Conservation (phyloP, 306 rosid genomes). For the Lagenaria siceraria region DNA sequence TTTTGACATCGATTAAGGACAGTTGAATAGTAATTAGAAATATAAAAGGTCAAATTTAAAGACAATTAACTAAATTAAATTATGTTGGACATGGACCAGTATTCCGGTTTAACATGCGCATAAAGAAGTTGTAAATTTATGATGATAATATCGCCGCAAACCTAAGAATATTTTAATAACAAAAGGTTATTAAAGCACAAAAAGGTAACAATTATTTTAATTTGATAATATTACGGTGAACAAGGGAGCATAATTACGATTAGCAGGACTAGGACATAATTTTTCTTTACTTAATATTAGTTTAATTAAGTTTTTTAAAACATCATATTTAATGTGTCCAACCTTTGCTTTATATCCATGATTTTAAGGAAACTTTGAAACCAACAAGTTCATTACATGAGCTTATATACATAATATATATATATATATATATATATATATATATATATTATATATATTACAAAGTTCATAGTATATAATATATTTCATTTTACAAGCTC, state of each 20-base stretch:
- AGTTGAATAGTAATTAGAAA: not conserved
- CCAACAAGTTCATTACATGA: not conserved
- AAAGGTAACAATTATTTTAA: not conserved
- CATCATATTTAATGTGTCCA: not conserved
- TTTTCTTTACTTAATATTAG: no score
- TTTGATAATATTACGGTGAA: not conserved
- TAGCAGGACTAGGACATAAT: not conserved
- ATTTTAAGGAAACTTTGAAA: not conserved
- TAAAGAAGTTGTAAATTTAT: not conserved
- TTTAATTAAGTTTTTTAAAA: no score
- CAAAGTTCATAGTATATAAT: not conserved
- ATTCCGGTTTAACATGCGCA: not conserved
- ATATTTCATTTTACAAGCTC: not conserved
- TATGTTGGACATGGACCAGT: not conserved
- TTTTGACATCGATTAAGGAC: no score
- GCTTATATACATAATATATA: not conserved
- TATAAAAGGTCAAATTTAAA: not conserved
- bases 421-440: no score
- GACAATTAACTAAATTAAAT: not conserved
- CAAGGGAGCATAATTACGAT: constrained; percentile 2
- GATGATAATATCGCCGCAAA: not conserved
- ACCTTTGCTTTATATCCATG: not conserved
- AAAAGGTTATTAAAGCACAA: not conserved
- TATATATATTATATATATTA: no score
- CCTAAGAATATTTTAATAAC: not conserved